Evolutionary conservation across 768 basidiomycete genomes (phyloP), one percentile per base, ranked within the genome.

Genomic region (Tricholoma flavovirens): DNA sequence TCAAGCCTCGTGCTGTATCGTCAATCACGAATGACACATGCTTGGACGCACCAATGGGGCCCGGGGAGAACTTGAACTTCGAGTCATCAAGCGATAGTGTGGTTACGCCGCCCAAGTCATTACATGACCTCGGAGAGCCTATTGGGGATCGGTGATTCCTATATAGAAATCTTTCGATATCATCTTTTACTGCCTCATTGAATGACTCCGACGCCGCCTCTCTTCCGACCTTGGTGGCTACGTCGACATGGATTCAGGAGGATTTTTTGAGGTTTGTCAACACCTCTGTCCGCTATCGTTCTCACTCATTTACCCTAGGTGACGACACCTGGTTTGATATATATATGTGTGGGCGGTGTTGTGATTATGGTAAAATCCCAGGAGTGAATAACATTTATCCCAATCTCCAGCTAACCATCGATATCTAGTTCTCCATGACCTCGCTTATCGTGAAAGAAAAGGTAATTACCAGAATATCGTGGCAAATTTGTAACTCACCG

Each of bases 381-480:
- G 21, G 11, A 14, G 22, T 2, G 19, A 21, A 42, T 21, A 42
- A 9, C 8, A 11, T 45, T 10, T 24, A 9, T 21, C 48, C 24
- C 48, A n/a, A 55, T 17, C 40, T 38, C 46, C 33, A 17, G 52
- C 55, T 45, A 14, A 43, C 11, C 9, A 40, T 45, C 45, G 50
- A 19, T 19, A 26, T n/a, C 14, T 50, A 92, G 90, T 94, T 94
- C 68, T 92, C 90, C 30, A 81, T 92, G 78, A 74, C 90, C 33
- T 93, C 92, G 4, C 77, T 93, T 21, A 72, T 94, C 12, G 81
- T 93, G 45, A 90, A 90, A 70, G 91, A 98, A 71, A 86, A 75
- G 74, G 90, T 88, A 45, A 5, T 10, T 68, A n/a, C 32, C 4
- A 55, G 49, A 14, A 1, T 24, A 33, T 9, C 6, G 17, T 22